phyloP scores from a whole-genome alignment of 257 asterid genomes.

The Jacaranda copaia region DNA sequence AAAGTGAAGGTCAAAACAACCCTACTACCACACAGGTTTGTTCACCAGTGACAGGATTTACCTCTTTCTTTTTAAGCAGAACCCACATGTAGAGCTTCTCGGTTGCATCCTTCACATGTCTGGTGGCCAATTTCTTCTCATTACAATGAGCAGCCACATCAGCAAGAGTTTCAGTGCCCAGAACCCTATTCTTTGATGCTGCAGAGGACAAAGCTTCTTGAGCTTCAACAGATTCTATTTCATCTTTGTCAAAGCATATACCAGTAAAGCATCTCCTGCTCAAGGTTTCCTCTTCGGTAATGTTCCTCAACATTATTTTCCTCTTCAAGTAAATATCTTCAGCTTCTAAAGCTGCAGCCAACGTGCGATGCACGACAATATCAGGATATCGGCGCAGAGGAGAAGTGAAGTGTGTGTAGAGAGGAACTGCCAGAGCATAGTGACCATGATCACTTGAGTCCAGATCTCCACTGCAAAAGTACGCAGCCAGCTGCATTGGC shows the following conservation, averaged over 20 bases:
- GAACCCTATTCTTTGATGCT: constrained; percentile 60
- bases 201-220: constrained; percentile 66
- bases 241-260: constrained; percentile 48
- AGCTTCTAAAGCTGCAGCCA: constrained; percentile 85
- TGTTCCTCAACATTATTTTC: constrained; percentile 34
- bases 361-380: constrained; percentile 83
- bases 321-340: constrained; percentile 64
- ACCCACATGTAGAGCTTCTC: constrained; percentile 80
- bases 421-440: constrained; percentile 82
- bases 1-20: neutral
- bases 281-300: constrained; percentile 35
- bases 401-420: constrained; percentile 92
- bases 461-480: constrained; percentile 83
- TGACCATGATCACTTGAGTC: constrained; percentile 60
- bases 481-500: constrained; percentile 89
- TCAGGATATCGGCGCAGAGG: constrained; percentile 93
- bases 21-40: neutral
- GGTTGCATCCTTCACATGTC: constrained; percentile 76
- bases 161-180: constrained; percentile 52
- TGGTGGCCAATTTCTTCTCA: constrained; percentile 71
- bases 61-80: constrained; percentile 76
- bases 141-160: constrained; percentile 79
- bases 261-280: constrained; percentile 68
- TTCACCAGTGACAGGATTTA: constrained; percentile 15
- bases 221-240: constrained; percentile 59